These are phyloP conservation scores for Pyricularia sp. DNA, from an alignment of 2,329 filamentous ascomycete species.

Conservation along the genomic window DNA sequence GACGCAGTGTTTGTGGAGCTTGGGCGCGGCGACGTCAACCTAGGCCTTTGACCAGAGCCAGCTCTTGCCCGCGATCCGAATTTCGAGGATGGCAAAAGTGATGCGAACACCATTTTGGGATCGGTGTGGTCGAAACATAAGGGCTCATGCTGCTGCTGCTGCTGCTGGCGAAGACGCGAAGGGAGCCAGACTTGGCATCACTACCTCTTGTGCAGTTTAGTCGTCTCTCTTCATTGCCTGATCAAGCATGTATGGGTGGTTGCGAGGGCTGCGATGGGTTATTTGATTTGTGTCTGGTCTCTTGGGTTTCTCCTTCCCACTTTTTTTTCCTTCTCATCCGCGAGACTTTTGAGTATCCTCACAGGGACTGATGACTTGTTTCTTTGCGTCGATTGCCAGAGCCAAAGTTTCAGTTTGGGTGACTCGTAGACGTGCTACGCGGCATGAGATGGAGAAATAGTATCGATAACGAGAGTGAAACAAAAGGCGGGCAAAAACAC, in stretches of 20 bases:
- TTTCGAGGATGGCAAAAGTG: constrained; percentile 2
- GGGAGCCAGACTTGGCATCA: background rate
- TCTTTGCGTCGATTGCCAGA: background rate
- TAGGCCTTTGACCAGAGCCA: constrained; percentile 13
- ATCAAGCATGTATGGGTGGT: background rate
- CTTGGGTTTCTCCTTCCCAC: background rate
- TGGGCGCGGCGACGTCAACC: constrained; percentile 2
- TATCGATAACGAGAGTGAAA: background rate
- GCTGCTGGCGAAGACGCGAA: background rate
- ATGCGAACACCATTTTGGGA: constrained; percentile 5
- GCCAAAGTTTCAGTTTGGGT: background rate
- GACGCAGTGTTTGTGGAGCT: background rate
- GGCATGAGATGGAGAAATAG: background rate
- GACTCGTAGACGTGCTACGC: background rate
- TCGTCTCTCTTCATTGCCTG: background rate
- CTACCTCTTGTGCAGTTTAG: background rate
- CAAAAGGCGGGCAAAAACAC: background rate
- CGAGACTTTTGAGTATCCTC: background rate
- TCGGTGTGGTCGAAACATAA: background rate
- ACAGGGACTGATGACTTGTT: background rate
- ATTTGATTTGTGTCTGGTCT: background rate
- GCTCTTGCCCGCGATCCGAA: background rate
- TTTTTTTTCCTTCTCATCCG: background rate
- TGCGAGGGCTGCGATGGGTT: background rate
- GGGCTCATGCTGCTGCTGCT: constrained; percentile 1